Base-by-base conservation (phyloP, 2,329 filamentous ascomycete genomes). In the Clonostachys rosea region DNA sequence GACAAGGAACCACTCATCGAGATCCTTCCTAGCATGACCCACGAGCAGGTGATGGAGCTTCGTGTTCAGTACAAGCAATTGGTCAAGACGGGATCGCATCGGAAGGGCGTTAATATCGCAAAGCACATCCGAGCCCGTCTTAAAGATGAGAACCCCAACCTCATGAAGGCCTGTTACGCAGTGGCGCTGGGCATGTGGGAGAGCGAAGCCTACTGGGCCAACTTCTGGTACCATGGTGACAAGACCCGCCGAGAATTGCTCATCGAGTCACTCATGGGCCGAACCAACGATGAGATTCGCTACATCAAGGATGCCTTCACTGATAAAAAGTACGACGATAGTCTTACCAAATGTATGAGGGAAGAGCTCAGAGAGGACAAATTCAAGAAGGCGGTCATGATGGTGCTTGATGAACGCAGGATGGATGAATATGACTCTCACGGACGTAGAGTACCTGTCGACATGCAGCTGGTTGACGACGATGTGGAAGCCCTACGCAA, bases 191-290 rank as follows among this genome's bases (percentile, higher is more conserved):
- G 94, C 10, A 79, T 80, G 45, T 97, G 91, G 85, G 94, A 96
- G 69, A 86, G 84, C 56, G 94, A 99, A 65, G 89, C 90, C 1
- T 96, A 96, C 74, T 99, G 94, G 91, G 91, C 92, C 50, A 97
- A 96, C 65, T 96, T 90, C 67, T 97, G 91, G 85, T 97, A 96
- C 69, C 92, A 96, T 62, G 85, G 86, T 36, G 87, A 92, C 65
- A 88, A 86, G 58, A 89, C 85, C 8, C 80, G 90, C 4, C 83
- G 91, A 6, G 92, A 97, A 66, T 76, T 99, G 35, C 79, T 99
- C 46, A 96, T 97, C 57, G 94, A 99, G 67, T 83, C 85, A 6
- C 78, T 99, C 17, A 95, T 96, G 83, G 94, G 94, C 0, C 83
- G 91, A 6, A 83, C 84, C 30, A 96, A 96, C 64, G 75, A 81